A percentile compares a stretch with the other conserved stretches of the same genome.
Evolutionary conservation across 1,139 yeast species (phyloP).

Genomic region (Scheffersomyces illinoinensis): DNA sequence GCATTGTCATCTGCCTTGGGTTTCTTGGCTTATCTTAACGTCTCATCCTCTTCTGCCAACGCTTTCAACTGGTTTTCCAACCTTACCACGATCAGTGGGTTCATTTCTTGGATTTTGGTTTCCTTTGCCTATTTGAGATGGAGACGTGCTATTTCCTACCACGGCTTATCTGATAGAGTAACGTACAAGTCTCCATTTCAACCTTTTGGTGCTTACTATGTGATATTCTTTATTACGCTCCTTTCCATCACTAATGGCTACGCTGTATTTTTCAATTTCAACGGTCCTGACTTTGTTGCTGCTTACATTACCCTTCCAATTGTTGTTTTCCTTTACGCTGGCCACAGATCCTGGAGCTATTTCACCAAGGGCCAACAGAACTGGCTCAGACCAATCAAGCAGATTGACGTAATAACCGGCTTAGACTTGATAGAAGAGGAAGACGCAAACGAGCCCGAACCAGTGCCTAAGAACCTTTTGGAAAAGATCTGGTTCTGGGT

Average conservation of each 20-base stretch:
- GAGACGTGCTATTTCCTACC: constrained; percentile 51
- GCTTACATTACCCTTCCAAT: constrained; percentile 64
- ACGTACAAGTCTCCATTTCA: constrained; percentile 50
- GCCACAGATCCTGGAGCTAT: constrained; percentile 36
- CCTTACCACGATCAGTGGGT: constrained; percentile 70
- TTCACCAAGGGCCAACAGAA: constrained; percentile 25
- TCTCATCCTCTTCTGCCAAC: constrained; percentile 51
- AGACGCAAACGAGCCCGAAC: constrained; percentile 19
- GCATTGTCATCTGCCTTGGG: constrained; percentile 47
- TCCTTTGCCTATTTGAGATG: constrained; percentile 50
- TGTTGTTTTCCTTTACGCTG: constrained; percentile 47
- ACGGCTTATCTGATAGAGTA: constrained; percentile 44
- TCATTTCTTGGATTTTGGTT: constrained; percentile 64
- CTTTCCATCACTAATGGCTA: constrained; percentile 61
- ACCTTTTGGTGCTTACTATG: constrained; percentile 53
- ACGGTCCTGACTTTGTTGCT: constrained; percentile 55
- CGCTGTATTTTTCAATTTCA: constrained; percentile 54
- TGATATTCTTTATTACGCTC: constrained; percentile 44
- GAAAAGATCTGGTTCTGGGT: constrained; percentile 24
- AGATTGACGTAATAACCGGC: constrained; percentile 47
- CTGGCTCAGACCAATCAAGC: constrained; percentile 41
- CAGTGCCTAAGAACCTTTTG: constrained; percentile 17
- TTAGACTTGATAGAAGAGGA: constrained; percentile 38
- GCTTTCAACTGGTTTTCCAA: constrained; percentile 71
- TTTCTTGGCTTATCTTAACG: constrained; percentile 62